Percentiles rank a stretch among this genome's conserved stretches.
phyloP scores from a whole-genome alignment of 257 asterid genomes.

The Plectranthus barbatus region DNA sequence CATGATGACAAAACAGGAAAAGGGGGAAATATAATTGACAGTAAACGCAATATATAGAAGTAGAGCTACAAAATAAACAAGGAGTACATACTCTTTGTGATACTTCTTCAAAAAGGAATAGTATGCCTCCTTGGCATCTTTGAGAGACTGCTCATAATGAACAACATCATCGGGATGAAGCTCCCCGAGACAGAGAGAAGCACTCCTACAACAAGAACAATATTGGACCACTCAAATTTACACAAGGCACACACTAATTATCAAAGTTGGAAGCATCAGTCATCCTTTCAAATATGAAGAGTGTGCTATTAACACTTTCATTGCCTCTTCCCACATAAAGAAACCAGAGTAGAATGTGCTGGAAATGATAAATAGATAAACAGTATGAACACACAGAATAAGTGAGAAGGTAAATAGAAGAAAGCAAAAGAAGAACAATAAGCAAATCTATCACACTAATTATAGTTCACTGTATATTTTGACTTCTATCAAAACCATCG shows the following conservation, averaged over 20 bases:
- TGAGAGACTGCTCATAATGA: constrained; percentile 43
- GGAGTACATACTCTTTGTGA: constrained; percentile 54
- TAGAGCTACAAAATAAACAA: too few relatives aligned
- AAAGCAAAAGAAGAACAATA: background rate
- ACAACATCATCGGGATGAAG: constrained; percentile 77
- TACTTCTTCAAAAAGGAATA: constrained; percentile 55
- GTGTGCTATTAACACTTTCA: background rate
- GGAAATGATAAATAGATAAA: background rate
- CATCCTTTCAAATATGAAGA: background rate
- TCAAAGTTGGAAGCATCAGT: too few relatives aligned
- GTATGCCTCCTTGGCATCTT: constrained; percentile 52
- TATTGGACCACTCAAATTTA: constrained; percentile 16
- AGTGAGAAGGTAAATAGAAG: background rate
- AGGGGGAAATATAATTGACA: background rate
- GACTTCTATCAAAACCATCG: background rate
- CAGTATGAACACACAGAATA: background rate
- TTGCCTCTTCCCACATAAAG: background rate
- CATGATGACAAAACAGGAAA: constrained; percentile 8
- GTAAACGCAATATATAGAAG: background rate
- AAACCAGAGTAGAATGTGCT: background rate
- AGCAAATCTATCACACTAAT: background rate
- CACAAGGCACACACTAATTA: too few relatives aligned
- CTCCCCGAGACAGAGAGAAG: constrained; percentile 66
- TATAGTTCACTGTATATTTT: background rate
- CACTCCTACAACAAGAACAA: constrained; percentile 59